Evolutionary conservation across 257 asterid species (phyloP).

Genomic region (Knoxia roxburghii): DNA sequence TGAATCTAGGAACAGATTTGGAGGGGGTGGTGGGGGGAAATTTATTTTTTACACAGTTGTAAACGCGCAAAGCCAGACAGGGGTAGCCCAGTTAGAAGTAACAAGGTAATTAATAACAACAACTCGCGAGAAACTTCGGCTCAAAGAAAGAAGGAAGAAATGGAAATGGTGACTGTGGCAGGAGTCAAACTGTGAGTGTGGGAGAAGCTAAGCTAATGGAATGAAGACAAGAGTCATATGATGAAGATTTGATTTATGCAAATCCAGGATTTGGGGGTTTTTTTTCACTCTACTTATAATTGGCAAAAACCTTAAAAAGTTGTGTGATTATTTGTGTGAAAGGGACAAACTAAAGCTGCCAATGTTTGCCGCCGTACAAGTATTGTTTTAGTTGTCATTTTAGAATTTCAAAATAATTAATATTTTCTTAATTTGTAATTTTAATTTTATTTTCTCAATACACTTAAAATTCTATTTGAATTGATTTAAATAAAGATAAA

Average conservation of each 20-base stretch:
- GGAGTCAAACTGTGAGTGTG: constrained; percentile 3
- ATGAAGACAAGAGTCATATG: constrained; percentile 5
- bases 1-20: constrained; percentile 22
- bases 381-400: too few species aligned
- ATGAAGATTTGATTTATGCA: too few species aligned
- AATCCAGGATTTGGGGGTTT: too few species aligned
- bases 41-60: constrained; percentile 7
- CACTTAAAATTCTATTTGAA: too few species aligned
- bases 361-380: too few species aligned
- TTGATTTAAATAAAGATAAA: too few species aligned
- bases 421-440: too few species aligned
- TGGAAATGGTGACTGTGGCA: neutral
- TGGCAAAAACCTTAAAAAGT: neutral
- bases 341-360: neutral
- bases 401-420: too few species aligned
- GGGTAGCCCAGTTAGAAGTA: constrained; percentile 14
- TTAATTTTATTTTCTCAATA: too few species aligned
- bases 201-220: neutral
- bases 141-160: constrained; percentile 19
- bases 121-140: constrained; percentile 33
- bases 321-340: neutral
- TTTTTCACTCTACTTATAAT: too few species aligned
- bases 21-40: neutral
- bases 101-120: neutral
- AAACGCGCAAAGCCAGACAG: constrained; percentile 39